Evolutionary conservation across 306 rosid species (phyloP).

Genomic region (Castanospermum australe): DNA sequence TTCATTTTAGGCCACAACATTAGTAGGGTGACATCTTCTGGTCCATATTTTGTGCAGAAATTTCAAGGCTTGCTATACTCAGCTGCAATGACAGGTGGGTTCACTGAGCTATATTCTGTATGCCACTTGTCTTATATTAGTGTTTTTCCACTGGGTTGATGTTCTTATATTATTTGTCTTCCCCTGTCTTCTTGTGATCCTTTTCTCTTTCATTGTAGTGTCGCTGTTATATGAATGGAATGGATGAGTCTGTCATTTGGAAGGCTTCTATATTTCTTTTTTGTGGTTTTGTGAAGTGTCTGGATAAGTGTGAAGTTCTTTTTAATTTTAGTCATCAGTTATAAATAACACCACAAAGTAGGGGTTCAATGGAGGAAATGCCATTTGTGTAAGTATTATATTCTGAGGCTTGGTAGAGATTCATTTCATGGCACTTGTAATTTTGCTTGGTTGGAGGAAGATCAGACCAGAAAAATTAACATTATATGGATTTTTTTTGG

Average conservation of each 20-base stretch:
- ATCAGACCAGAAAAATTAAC: neutral
- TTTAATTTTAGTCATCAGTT: neutral
- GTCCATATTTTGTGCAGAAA: constrained; percentile 54
- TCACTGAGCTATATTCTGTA: neutral
- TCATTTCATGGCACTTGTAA: neutral
- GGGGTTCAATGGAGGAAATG: neutral
- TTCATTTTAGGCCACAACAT: neutral
- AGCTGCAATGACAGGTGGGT: constrained; percentile 54
- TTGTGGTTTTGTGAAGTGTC: neutral
- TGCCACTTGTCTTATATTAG: neutral
- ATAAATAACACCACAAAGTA: neutral
- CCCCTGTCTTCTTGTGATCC: neutral
- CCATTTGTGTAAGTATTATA: neutral
- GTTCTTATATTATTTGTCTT: neutral
- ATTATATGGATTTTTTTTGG: neutral
- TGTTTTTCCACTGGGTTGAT: no score
- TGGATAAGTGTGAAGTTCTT: neutral
- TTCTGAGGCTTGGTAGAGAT: neutral
- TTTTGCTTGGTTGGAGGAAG: neutral
- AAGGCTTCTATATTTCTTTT: neutral
- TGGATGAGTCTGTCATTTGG: neutral
- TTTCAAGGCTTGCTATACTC: constrained; percentile 49
- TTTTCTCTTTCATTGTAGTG: neutral
- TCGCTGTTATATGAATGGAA: neutral
- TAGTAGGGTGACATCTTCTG: constrained; percentile 15